These are phyloP conservation scores for Novymonas esmeraldas DNA, from an alignment of 208 protist genomes.

Conservation along the genomic window DNA sequence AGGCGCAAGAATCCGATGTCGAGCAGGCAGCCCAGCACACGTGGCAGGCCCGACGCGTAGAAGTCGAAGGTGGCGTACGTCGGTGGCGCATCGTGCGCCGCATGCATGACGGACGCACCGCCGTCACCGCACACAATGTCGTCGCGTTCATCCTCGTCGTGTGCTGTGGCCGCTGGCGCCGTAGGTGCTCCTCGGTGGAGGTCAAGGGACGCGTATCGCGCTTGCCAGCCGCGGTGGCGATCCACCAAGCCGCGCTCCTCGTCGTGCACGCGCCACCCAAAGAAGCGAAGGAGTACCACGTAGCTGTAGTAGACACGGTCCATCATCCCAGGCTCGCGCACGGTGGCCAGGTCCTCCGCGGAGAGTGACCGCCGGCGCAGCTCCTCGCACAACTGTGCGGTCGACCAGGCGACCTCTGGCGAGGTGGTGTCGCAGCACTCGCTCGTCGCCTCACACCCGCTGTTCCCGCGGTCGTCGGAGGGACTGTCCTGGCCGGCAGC, in stretches of 20 bases:
- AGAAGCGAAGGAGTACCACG: slow-evolving; percentile 86
- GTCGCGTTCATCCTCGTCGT: too few relatives aligned
- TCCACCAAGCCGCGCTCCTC: slow-evolving; percentile 86
- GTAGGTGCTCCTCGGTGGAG: slow-evolving; percentile 1
- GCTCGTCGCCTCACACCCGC: not conserved
- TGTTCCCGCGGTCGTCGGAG: not conserved
- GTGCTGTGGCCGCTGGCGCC: not conserved
- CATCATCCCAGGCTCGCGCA: slow-evolving; percentile 67
- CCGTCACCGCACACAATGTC: not conserved
- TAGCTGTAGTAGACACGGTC: slow-evolving; percentile 90
- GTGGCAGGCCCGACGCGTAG: slow-evolving; percentile 56
- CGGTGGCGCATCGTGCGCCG: not conserved
- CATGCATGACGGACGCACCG: not conserved
- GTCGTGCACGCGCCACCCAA: slow-evolving; percentile 84
- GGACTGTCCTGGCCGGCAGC: not conserved
- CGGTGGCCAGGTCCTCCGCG: slow-evolving; percentile 30
- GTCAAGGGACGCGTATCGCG: slow-evolving; percentile 54
- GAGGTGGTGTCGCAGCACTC: not conserved
- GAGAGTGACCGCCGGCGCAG: slow-evolving; percentile 16
- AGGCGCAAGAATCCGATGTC: slow-evolving; percentile 66
- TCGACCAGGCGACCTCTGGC: slow-evolving; percentile 12
- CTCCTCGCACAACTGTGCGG: slow-evolving; percentile 8
- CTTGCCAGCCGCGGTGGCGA: slow-evolving; percentile 66
- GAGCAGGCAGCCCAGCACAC: slow-evolving; percentile 67
- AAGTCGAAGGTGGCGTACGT: slow-evolving; percentile 46